Evolutionary conservation across 306 rosid species (phyloP).

Genomic region (Trifolium subterraneum): DNA sequence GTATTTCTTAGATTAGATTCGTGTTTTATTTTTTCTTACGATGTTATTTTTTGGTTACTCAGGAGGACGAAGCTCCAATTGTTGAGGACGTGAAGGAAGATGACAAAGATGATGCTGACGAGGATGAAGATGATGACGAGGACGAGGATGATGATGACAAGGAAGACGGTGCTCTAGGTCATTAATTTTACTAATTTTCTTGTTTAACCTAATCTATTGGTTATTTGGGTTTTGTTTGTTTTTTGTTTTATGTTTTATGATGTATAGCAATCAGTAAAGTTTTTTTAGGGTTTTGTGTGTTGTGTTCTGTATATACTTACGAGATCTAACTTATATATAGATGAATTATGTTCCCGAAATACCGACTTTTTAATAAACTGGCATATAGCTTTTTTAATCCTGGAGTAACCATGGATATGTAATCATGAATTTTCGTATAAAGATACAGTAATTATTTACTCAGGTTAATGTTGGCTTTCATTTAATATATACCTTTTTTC

Average conservation of each 20-base stretch:
- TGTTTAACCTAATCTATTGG: background rate
- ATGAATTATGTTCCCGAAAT: background rate
- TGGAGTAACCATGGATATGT: background rate
- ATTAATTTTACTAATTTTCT: background rate
- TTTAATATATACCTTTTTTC: background rate
- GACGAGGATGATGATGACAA: conserved; percentile 68
- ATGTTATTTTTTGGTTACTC: background rate
- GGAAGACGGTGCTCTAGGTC: conserved; percentile 71
- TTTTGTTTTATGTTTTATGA: too few relatives aligned
- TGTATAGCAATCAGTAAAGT: too few relatives aligned
- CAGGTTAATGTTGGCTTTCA: background rate
- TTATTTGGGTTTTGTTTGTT: background rate
- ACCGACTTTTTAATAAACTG: background rate
- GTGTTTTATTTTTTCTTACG: background rate
- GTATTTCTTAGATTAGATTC: background rate
- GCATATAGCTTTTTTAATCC: background rate
- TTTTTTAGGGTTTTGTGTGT: background rate
- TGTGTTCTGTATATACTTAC: background rate
- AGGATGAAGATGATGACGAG: conserved; percentile 60
- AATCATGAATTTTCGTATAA: background rate
- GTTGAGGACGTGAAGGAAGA: conserved; percentile 82
- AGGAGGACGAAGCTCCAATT: conserved; percentile 64
- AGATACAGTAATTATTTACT: background rate
- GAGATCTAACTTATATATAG: background rate
- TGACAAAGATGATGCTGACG: conserved; percentile 58